Evolutionary conservation across 805 yeast genomes (phyloP).

Genomic region (Citeromyces matritensis): DNA sequence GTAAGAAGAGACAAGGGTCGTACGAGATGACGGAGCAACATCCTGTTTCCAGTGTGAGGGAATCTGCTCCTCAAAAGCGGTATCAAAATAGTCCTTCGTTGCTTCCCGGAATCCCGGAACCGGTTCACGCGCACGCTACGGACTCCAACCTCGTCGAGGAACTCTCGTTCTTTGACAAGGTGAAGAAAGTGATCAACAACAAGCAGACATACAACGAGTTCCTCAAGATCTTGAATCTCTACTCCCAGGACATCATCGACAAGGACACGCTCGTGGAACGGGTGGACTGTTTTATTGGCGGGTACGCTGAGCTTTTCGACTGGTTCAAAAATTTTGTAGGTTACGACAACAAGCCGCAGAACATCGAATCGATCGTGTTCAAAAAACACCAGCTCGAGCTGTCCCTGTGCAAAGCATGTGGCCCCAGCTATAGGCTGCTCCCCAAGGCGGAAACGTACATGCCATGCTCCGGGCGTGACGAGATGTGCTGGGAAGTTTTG

Average conservation of each 20-base stretch:
- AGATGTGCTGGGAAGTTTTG: conserved; percentile 97
- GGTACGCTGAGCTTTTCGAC: conserved; percentile 58
- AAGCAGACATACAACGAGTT: conserved; percentile 89
- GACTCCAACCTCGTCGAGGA: conserved; percentile 65
- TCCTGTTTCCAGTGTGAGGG: conserved; percentile 31
- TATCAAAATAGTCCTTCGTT: conserved; percentile 39
- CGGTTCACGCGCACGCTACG: conserved; percentile 43
- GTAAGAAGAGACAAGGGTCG: conserved; percentile 9
- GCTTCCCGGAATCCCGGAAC: conserved; percentile 79
- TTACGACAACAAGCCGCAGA: conserved; percentile 69
- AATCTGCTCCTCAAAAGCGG: conserved; percentile 9
- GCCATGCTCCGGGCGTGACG: conserved; percentile 98
- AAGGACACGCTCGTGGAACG: conserved; percentile 68
- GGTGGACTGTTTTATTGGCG: conserved; percentile 76
- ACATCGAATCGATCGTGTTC: conserved; percentile 75
- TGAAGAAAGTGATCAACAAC: conserved; percentile 75
- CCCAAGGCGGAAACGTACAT: conserved; percentile 90
- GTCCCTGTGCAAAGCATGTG: conserved; percentile 83
- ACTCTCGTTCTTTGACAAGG: conserved; percentile 81
- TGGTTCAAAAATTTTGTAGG: conserved; percentile 94
- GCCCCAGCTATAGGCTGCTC: conserved; percentile 84
- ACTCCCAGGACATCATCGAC: conserved; percentile 83
- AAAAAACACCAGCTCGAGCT: conserved; percentile 87
- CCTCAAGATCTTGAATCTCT: conserved; percentile 73
- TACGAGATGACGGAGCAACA: conserved; percentile 8